These are phyloP conservation scores for Meyerozyma athensensis DNA, from an alignment of 1,139 yeast species.

Conservation along the genomic window DNA sequence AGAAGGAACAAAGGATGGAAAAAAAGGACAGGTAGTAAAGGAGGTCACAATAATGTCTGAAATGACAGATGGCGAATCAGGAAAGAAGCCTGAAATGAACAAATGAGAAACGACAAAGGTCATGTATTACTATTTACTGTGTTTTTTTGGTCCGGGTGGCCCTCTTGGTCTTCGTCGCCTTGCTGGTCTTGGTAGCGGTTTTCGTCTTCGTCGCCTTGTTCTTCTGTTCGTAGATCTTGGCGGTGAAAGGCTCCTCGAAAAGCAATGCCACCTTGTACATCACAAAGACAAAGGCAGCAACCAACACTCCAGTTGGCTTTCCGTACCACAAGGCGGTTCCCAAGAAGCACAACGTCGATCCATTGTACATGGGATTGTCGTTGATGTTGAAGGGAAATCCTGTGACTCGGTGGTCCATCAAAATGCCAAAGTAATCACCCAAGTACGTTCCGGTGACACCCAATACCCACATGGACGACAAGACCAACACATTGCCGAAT, in stretches of 20 bases:
- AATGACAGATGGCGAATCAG: no score
- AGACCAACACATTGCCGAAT: constrained; percentile 73
- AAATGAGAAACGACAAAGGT: no score
- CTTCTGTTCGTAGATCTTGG: constrained; percentile 56
- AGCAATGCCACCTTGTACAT: constrained; percentile 81
- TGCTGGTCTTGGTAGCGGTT: no score
- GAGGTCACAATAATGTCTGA: no score
- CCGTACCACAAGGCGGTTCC: constrained; percentile 88
- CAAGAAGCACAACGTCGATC: constrained; percentile 81
- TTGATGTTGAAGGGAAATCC: constrained; percentile 89
- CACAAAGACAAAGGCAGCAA: constrained; percentile 65
- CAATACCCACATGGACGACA: constrained; percentile 85
- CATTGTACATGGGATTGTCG: constrained; percentile 96
- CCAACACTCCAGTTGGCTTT: constrained; percentile 81
- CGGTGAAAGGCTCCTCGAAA: constrained; percentile 97
- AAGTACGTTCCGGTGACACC: constrained; percentile 95
- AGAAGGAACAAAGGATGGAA: no score
- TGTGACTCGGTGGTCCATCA: constrained; percentile 88
- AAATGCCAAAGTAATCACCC: constrained; percentile 95
- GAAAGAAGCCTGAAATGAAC: no score
- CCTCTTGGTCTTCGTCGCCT: no score
- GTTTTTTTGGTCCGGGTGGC: no score
- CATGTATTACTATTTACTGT: no score
- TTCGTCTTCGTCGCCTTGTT: neutral
- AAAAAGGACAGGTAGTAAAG: no score